Conservation (phyloP, 2,329 filamentous ascomycete species). For the Shiraia sp. region DNA sequence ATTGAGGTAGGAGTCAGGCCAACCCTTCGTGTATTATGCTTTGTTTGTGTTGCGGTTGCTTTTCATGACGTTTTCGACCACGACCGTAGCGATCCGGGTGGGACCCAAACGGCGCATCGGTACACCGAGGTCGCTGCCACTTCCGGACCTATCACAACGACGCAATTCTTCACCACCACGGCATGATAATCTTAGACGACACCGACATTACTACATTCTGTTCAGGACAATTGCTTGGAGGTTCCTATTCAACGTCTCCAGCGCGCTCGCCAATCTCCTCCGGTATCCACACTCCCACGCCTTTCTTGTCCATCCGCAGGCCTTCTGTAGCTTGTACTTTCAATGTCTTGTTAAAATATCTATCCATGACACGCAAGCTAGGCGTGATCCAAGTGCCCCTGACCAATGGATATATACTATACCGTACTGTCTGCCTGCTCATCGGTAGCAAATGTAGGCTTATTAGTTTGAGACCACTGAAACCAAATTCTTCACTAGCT, state of each 20-base stretch:
- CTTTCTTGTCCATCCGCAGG: slow-evolving; percentile 60
- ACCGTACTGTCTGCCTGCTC: slow-evolving; percentile 73
- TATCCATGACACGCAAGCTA: slow-evolving; percentile 77
- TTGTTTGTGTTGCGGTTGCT: slow-evolving; percentile 3
- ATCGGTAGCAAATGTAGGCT: slow-evolving; percentile 82
- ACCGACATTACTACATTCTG: too few species aligned
- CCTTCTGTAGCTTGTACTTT: slow-evolving; percentile 79
- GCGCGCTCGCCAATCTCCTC: slow-evolving; percentile 14
- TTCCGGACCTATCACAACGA: too few species aligned
- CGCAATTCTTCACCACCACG: too few species aligned
- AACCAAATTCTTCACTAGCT: slow-evolving; percentile 87
- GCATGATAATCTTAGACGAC: too few species aligned
- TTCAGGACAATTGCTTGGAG: too few species aligned
- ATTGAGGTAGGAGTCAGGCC: neutral
- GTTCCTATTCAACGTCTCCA: too few species aligned
- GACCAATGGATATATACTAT: slow-evolving; percentile 70
- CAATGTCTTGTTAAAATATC: slow-evolving; percentile 90
- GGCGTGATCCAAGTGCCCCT: slow-evolving; percentile 71
- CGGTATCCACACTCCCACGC: slow-evolving; percentile 47
- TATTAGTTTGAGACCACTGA: slow-evolving; percentile 82
- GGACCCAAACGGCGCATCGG: neutral
- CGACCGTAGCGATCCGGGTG: neutral
- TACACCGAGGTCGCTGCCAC: too few species aligned
- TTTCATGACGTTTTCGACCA: slow-evolving; percentile 12
- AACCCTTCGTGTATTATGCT: too few species aligned